These are phyloP conservation scores for Scytalidium sp. DNA, from an alignment of 2,329 filamentous ascomycete genomes.

Conservation along the genomic window DNA sequence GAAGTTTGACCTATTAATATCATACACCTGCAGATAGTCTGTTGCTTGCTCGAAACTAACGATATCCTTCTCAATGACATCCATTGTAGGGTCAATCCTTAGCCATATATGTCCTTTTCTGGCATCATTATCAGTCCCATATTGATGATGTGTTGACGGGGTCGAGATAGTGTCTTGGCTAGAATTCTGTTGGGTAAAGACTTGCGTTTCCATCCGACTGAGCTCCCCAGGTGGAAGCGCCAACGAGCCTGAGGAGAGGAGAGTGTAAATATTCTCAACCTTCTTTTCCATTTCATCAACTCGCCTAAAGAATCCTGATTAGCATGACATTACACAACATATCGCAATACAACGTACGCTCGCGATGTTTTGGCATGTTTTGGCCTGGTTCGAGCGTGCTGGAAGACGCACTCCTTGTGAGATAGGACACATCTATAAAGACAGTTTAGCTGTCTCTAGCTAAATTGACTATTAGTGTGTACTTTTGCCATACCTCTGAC, in stretches of 20 bases:
- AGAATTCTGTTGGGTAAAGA: background rate
- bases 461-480: slow-evolving; percentile 1
- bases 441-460: slow-evolving; percentile 27
- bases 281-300: slow-evolving; percentile 31
- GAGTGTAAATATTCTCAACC: slow-evolving; percentile 19
- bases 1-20: slow-evolving; percentile 10
- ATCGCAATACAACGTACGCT: slow-evolving; percentile 32
- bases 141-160: background rate
- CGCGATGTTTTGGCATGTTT: slow-evolving; percentile 42
- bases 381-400: slow-evolving; percentile 44
- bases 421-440: slow-evolving; percentile 49
- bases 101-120: slow-evolving; percentile 51
- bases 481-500: slow-evolving; percentile 42
- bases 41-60: slow-evolving; percentile 13
- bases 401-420: slow-evolving; percentile 43
- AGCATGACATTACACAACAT: background rate
- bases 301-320: slow-evolving; percentile 13
- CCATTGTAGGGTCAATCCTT: slow-evolving; percentile 33
- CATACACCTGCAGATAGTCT: slow-evolving; percentile 11
- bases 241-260: slow-evolving; percentile 8
- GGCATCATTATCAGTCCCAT: slow-evolving; percentile 31
- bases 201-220: background rate
- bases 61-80: slow-evolving; percentile 12
- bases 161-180: background rate
- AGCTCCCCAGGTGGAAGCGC: background rate